Base-by-base conservation (phyloP, 2,329 filamentous ascomycete species). In the Thermochaetoides dissita region DNA sequence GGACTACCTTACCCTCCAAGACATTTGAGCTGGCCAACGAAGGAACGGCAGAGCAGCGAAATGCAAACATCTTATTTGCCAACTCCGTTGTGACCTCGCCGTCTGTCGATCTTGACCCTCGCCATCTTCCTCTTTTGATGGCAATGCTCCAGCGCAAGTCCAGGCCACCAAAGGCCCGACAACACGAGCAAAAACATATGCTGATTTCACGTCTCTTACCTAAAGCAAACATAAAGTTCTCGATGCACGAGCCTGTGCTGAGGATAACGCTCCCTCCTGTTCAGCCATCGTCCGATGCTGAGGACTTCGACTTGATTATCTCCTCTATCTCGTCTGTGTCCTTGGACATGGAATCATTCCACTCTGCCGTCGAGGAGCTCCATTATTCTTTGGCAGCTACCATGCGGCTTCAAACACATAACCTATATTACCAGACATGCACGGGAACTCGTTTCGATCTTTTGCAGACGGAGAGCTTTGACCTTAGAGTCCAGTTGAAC, bases 81-180 rank as follows among this genome's bases (percentile, higher is more conserved):
- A 98, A 98, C 59, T 78, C 94, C 6, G 89, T 98, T 37, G 79
- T 96, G 46, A 98, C 91, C 0, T 98, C 91, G 6, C 91, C 91
- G 0, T 95, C 91, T 0, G 69, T 96, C 39, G 91, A 98, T 59
- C 69, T 98, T 31, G 85, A 94, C 57, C 89, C 91, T 3, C 84
- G 85, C 49, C 89, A 96, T 63, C 67, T 98, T 10, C 89, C 91
- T 2, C 71, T 95, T 7, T 67, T 96, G 17, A 66, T 94, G 38
- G 82, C 84, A 12, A 69, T 96, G 49, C 65, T 87, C 36, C 80
- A 79, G 50, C 69, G 69, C 7, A 73, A 68, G 43, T 63, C 64
- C 7, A 66, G 59, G 39, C 55, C 59, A 12, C 53, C 56, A 55
- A 63, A 57, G 51, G 55, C 59, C 11, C 61, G 63, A n/a, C 47